A percentile compares a stretch with the other conserved stretches of the same genome.
Conservation (phyloP, 78 protist genomes). For the Guillardia theta region DNA sequence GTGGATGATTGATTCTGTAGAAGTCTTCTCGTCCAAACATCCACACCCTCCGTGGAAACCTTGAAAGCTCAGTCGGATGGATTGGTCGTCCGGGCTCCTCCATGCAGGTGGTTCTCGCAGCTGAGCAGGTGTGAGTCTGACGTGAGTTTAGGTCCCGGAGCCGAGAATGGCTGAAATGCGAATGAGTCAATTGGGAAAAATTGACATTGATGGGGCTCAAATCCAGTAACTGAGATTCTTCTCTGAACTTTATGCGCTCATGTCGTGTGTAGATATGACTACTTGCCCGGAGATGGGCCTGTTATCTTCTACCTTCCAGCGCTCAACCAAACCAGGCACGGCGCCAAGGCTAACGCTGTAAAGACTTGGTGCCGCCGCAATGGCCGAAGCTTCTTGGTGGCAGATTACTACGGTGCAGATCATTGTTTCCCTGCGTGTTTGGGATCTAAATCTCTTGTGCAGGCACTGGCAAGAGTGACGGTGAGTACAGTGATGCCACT, state of each 20-base stretch:
- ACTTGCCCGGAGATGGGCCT: not conserved
- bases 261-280: not conserved
- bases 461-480: not conserved
- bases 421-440: not conserved
- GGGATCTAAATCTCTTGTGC: not conserved
- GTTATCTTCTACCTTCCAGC: not conserved
- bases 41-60: too few species aligned
- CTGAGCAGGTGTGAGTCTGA: too few species aligned
- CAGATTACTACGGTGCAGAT: conserved; percentile 28
- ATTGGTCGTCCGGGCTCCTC: too few species aligned
- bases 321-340: conserved; percentile 12
- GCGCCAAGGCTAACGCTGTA: not conserved
- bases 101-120: too few species aligned
- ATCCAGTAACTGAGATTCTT: not conserved
- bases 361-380: conserved; percentile 5
- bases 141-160: too few species aligned
- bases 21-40: too few species aligned
- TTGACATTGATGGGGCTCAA: not conserved
- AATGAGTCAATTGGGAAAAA: not conserved
- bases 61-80: too few species aligned
- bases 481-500: not conserved
- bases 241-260: not conserved
- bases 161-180: not conserved
- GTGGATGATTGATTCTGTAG: too few species aligned
- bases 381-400: conserved; percentile 14